These are phyloP conservation scores for Avena sativa DNA, from an alignment of 176 grass and related monocot genomes.

Conservation along the genomic window DNA sequence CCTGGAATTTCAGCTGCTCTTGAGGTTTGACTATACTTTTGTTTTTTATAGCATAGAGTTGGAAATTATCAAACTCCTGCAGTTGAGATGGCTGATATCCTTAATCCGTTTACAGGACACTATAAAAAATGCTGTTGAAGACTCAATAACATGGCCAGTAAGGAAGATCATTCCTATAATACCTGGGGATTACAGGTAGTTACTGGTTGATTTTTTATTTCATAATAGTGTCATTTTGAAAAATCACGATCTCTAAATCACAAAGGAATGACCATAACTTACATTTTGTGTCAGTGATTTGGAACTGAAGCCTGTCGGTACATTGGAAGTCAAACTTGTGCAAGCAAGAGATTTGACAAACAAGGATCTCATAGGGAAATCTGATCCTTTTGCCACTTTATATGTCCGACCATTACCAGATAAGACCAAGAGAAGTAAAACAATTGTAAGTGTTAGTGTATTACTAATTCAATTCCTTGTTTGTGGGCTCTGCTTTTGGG, in stretches of 20 bases:
- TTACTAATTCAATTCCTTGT: constrained; percentile 7
- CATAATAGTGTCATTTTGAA: constrained; percentile 16
- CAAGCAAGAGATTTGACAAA: constrained; percentile 88
- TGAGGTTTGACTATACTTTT: constrained; percentile 58
- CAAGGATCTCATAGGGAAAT: constrained; percentile 99
- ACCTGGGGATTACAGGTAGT: constrained; percentile 95
- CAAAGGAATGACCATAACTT: constrained; percentile 31
- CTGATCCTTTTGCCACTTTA: constrained; percentile 83
- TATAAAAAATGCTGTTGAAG: constrained; percentile 95
- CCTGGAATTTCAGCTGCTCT: constrained; percentile 96
- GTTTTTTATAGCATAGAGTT: constrained; percentile 26
- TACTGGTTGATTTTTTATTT: constrained; percentile 22
- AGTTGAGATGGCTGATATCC: constrained; percentile 28
- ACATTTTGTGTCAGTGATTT: constrained; percentile 66
- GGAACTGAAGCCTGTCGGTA: constrained; percentile 93
- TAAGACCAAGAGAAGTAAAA: constrained; percentile 97
- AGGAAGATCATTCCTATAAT: constrained; percentile 93
- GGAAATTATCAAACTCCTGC: constrained; percentile 8
- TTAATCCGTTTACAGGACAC: constrained; percentile 64
- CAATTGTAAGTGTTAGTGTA: constrained; percentile 80
- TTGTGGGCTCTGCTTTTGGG: constrained; percentile 10
- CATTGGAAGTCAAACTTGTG: constrained; percentile 96
- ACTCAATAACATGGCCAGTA: constrained; percentile 94
- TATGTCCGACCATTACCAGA: constrained; percentile 85
- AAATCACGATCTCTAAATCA: neutral